These are phyloP conservation scores for Xylariaceae sp. DNA, from an alignment of 2,329 filamentous ascomycete genomes.

Conservation along the genomic window DNA sequence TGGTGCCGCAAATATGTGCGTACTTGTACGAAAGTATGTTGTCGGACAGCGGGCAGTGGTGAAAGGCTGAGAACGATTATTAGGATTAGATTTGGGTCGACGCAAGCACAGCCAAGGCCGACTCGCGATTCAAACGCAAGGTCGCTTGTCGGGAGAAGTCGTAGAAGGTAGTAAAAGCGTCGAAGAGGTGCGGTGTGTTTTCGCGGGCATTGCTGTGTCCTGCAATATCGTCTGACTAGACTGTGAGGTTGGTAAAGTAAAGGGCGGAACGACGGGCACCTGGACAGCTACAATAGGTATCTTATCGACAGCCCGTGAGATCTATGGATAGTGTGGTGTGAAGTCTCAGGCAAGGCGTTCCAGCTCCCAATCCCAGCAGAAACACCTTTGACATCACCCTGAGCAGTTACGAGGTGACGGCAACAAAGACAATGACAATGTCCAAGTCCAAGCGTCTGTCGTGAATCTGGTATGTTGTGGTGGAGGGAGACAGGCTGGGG, in stretches of 20 bases:
- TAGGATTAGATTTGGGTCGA: not conserved
- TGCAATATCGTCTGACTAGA: not conserved
- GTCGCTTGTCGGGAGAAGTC: not conserved
- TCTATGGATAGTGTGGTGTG: conserved; percentile 6
- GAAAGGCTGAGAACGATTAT: not conserved
- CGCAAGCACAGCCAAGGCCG: not conserved
- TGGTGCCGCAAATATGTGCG: no score
- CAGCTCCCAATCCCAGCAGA: conserved; percentile 16
- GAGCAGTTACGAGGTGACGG: conserved; percentile 15
- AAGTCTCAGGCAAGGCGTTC: conserved; percentile 9
- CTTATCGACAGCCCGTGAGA: conserved; percentile 11
- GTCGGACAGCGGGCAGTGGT: no score
- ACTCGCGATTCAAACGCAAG: not conserved
- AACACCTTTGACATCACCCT: conserved; percentile 18
- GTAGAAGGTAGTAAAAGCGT: not conserved
- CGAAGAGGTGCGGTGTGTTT: not conserved
- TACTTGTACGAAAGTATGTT: no score
- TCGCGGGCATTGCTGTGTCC: not conserved
- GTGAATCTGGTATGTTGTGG: conserved; percentile 37
- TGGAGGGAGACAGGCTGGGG: conserved; percentile 25
- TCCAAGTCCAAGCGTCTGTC: conserved; percentile 21
- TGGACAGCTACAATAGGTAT: no score
- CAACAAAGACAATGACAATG: conserved; percentile 12
- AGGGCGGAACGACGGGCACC: not conserved
- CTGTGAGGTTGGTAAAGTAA: not conserved